Evolutionary conservation across 225 moss, liverwort and hornwort species (phyloP).

Genomic region (Asterella californica): DNA sequence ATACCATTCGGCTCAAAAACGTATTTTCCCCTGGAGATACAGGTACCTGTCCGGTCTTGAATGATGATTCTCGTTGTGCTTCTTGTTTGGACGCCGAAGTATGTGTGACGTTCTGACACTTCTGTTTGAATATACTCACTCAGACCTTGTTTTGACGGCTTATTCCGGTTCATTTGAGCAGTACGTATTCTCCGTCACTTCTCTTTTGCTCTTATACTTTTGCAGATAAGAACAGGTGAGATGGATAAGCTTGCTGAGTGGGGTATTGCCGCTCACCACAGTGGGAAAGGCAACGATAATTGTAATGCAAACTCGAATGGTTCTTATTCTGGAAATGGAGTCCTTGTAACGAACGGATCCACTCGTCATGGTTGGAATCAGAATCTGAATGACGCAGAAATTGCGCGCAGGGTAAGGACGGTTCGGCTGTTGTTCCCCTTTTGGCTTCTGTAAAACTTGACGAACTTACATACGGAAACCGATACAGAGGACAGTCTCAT

Average conservation of each 20-base stretch:
- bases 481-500: background rate
- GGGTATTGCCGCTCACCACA: conserved; percentile 94
- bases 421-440: background rate
- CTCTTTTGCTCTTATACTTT: background rate
- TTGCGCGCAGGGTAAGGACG: conserved; percentile 80
- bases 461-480: background rate
- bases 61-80: background rate
- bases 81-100: background rate
- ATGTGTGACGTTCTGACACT: background rate
- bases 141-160: no score
- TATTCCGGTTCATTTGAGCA: background rate
- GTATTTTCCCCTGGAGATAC: conserved; percentile 90
- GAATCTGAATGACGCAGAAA: conserved; percentile 87
- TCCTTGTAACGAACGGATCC: conserved; percentile 49
- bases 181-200: background rate
- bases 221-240: conserved; percentile 94
- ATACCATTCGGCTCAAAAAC: conserved; percentile 96
- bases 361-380: conserved; percentile 52
- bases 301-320: conserved; percentile 56
- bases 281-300: conserved; percentile 63
- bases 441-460: background rate
- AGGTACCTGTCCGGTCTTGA: conserved; percentile 43
- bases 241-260: conserved; percentile 99
- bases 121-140: no score
- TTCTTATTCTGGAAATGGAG: conserved; percentile 47